Percentiles rank a stretch among this genome's conserved stretches.
These are phyloP conservation scores for Amylocarpus encephaloides DNA, from an alignment of 2,329 filamentous ascomycete species.

Conservation along the genomic window DNA sequence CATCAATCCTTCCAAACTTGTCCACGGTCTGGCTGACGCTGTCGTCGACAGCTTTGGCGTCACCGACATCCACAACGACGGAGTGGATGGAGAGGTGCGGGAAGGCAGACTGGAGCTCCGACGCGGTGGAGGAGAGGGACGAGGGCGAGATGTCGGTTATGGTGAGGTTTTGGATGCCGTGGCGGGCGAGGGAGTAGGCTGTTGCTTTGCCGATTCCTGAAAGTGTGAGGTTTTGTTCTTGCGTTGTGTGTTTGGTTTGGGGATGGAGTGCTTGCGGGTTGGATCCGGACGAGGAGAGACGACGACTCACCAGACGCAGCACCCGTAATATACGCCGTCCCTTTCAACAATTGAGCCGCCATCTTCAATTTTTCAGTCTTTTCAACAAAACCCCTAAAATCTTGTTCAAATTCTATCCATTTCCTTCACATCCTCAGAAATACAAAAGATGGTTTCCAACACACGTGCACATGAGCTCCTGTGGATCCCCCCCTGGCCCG, in stretches of 20 bases:
- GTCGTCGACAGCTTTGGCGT: constrained; percentile 37
- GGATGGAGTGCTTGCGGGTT: neutral
- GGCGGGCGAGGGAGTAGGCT: constrained; percentile 40
- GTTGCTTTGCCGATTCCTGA: constrained; percentile 44
- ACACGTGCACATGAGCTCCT: too few species aligned
- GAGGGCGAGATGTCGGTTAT: constrained; percentile 40
- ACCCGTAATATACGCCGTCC: constrained; percentile 43
- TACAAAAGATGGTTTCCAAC: too few species aligned
- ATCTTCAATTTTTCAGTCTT: too few species aligned
- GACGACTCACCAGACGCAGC: constrained; percentile 37
- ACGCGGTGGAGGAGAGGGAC: constrained; percentile 30
- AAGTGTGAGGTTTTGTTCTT: neutral
- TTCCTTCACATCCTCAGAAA: too few species aligned
- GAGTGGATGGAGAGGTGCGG: constrained; percentile 37
- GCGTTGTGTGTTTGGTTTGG: neutral
- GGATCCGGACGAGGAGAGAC: neutral
- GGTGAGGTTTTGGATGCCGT: constrained; percentile 42
- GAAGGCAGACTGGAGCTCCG: constrained; percentile 33
- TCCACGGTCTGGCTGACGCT: constrained; percentile 37
- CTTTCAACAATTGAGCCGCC: constrained; percentile 35
- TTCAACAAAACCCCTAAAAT: neutral
- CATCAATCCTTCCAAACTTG: constrained; percentile 47
- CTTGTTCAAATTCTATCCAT: too few species aligned
- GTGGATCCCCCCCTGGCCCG: too few species aligned
- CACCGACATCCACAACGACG: constrained; percentile 41